A percentile compares a stretch with the other conserved stretches of the same genome.
Evolutionary conservation across 768 basidiomycete genomes (phyloP).

Genomic region (Hemileccinum rubropunctum): DNA sequence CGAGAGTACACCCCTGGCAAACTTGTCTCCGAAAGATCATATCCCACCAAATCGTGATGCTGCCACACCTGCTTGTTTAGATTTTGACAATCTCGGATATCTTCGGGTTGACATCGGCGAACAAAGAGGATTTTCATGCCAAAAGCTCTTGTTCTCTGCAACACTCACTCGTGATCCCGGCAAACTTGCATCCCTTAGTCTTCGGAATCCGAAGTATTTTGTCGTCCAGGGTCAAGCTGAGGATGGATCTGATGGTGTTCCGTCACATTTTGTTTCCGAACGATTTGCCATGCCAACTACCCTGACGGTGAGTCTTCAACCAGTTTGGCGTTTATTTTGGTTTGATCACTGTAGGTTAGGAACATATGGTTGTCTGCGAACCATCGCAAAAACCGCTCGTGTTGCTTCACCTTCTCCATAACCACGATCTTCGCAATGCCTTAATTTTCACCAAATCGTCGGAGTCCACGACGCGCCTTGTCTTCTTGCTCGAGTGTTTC

Average conservation of each 20-base stretch:
- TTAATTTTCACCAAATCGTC: constrained; percentile 97
- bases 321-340: neutral
- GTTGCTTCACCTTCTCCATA: constrained; percentile 82
- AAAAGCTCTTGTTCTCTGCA: constrained; percentile 95
- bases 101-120: constrained; percentile 55
- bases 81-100: constrained; percentile 12
- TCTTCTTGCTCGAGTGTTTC: constrained; percentile 79
- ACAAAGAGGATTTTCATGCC: constrained; percentile 64
- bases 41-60: constrained; percentile 34
- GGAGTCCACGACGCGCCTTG: constrained; percentile 82
- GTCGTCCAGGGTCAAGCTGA: constrained; percentile 61
- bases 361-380: constrained; percentile 82
- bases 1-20: neutral
- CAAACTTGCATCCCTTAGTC: constrained; percentile 80
- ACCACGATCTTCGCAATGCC: constrained; percentile 57
- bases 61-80: constrained; percentile 59
- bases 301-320: constrained; percentile 51
- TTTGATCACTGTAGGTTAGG: constrained; percentile 44
- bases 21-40: constrained; percentile 4
- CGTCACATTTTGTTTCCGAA: constrained; percentile 62
- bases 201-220: constrained; percentile 83
- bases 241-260: constrained; percentile 33
- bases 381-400: constrained; percentile 82
- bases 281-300: constrained; percentile 80
- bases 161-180: constrained; percentile 93